phyloP scores from a whole-genome alignment of 805 yeast species.

The Candida nanaspora region DNA sequence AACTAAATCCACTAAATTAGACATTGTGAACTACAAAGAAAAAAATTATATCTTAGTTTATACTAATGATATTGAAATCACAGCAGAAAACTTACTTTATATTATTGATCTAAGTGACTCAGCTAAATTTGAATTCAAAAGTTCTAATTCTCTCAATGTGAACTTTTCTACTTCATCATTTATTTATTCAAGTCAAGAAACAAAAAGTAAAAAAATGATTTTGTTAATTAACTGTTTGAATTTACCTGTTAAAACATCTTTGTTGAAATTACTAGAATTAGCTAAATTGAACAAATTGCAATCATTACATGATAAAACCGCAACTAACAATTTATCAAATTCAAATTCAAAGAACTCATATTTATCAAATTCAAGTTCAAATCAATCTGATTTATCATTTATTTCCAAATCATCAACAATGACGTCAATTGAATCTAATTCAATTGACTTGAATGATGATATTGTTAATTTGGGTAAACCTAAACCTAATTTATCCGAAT shows the following conservation, averaged over 20 bases:
- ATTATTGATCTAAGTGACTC: conserved; percentile 8
- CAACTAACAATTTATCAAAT: background rate
- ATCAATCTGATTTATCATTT: conserved; percentile 15
- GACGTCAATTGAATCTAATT: conserved; percentile 5
- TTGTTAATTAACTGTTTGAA: background rate
- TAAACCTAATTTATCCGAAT: background rate
- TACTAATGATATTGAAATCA: conserved; percentile 2
- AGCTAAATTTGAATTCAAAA: conserved; percentile 5
- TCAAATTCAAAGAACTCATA: background rate
- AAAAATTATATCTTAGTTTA: conserved; percentile 8
- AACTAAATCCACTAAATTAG: too few relatives aligned
- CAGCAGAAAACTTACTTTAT: conserved; percentile 7
- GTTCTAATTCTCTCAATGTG: conserved; percentile 13
- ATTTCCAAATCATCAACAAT: conserved; percentile 7
- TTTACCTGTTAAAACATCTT: background rate
- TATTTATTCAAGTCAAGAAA: background rate
- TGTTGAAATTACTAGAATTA: background rate
- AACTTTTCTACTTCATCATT: conserved; percentile 3
- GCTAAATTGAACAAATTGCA: background rate
- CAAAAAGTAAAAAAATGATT: too few relatives aligned
- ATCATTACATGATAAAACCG: too few relatives aligned
- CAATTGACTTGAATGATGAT: background rate
- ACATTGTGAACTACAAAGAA: background rate
- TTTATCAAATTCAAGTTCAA: conserved; percentile 18
- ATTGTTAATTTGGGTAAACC: conserved; percentile 7